Conservation (phyloP, 2,329 filamentous ascomycete genomes). For the Trichoderma afroharzianum region DNA sequence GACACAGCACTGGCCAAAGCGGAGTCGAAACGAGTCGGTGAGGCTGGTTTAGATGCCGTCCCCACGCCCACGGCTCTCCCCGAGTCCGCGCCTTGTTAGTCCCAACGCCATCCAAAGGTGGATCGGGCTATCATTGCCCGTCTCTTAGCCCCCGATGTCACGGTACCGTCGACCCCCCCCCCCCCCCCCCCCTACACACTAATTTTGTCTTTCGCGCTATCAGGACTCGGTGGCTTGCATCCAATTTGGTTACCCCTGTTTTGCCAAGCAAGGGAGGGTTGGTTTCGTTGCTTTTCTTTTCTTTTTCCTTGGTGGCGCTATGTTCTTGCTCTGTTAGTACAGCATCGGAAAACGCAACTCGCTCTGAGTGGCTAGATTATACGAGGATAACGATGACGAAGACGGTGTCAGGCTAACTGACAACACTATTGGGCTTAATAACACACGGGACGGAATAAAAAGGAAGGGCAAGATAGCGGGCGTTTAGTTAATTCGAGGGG, state of each 20-base stretch:
- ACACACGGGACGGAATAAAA: not conserved
- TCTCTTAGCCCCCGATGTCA: slow-evolving; percentile 10
- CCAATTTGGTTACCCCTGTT: not conserved
- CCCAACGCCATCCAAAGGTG: slow-evolving; percentile 12
- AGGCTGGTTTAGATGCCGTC: not conserved
- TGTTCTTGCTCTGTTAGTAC: not conserved
- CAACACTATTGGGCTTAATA: not conserved
- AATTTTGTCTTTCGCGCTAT: not conserved
- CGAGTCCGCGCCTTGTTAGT: slow-evolving; percentile 12
- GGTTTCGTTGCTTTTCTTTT: not conserved
- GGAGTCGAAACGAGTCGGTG: slow-evolving; percentile 5
- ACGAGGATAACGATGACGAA: slow-evolving; percentile 11
- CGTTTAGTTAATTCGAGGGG: slow-evolving; percentile 4
- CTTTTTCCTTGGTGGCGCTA: not conserved
- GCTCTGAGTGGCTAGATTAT: slow-evolving; percentile 6
- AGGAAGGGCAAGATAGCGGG: slow-evolving; percentile 6
- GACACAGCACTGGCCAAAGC: not conserved
- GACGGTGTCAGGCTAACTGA: not conserved
- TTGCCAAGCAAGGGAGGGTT: not conserved
- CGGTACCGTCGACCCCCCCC: not conserved
- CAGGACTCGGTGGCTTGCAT: not conserved
- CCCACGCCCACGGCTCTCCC: slow-evolving; percentile 14
- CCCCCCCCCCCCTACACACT: not conserved
- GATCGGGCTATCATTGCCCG: not conserved
- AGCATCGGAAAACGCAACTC: not conserved